These are phyloP conservation scores for Brassica hybrid DNA, from an alignment of 441 rosid species.

Conservation along the genomic window DNA sequence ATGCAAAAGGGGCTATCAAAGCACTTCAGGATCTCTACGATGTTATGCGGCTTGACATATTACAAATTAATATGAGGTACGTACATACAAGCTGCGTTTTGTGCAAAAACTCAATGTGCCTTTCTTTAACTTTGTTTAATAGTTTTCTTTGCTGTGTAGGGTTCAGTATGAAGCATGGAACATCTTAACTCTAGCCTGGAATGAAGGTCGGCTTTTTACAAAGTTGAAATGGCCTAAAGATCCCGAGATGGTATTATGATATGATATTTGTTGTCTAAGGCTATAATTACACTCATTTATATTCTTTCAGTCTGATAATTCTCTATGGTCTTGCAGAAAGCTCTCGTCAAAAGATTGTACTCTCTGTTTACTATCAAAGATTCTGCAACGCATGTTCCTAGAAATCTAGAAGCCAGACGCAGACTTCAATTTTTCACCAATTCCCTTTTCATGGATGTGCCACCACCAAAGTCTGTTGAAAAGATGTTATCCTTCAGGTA, in stretches of 20 bases:
- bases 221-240: slow-evolving; percentile 93
- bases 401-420: slow-evolving; percentile 91
- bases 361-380: slow-evolving; percentile 92
- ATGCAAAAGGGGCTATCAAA: slow-evolving; percentile 79
- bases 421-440: slow-evolving; percentile 92
- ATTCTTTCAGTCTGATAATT: slow-evolving; percentile 27
- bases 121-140: not conserved
- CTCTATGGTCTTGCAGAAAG: slow-evolving; percentile 58
- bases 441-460: slow-evolving; percentile 95
- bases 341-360: slow-evolving; percentile 78
- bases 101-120: slow-evolving; percentile 18
- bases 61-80: slow-evolving; percentile 78
- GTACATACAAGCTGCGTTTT: slow-evolving; percentile 30
- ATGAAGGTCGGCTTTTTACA: slow-evolving; percentile 85
- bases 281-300: slow-evolving; percentile 6
- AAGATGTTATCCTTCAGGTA: slow-evolving; percentile 92
- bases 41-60: slow-evolving; percentile 85
- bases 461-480: slow-evolving; percentile 76
- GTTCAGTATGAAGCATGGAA: slow-evolving; percentile 82
- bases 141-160: slow-evolving; percentile 49
- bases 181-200: slow-evolving; percentile 75
- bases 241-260: slow-evolving; percentile 73
- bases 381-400: slow-evolving; percentile 87
- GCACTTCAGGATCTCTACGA: slow-evolving; percentile 98
- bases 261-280: slow-evolving; percentile 31